Evolutionary conservation across 345 rosid species (phyloP).

Genomic region (Linum usitatissimum): DNA sequence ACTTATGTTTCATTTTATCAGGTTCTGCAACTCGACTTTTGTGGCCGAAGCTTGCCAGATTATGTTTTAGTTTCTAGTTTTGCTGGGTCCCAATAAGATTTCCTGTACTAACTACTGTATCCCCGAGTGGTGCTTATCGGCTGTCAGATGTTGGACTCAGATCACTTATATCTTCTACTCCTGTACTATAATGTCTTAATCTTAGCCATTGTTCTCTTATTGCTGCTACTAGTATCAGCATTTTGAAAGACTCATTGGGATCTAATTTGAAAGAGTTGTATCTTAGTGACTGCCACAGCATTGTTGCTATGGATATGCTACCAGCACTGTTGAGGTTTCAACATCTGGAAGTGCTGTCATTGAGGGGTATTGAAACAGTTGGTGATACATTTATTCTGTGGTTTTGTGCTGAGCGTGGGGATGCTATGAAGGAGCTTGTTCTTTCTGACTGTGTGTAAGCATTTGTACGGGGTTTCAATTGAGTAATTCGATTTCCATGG

Average conservation of each 20-base stretch:
- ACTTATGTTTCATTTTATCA: conserved; percentile 14
- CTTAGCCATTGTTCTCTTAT: conserved; percentile 80
- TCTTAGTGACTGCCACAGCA: conserved; percentile 65
- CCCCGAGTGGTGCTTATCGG: conserved; percentile 69
- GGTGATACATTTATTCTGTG: conserved; percentile 42
- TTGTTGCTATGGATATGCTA: conserved; percentile 46
- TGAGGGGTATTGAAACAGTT: conserved; percentile 54
- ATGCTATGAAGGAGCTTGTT: conserved; percentile 55
- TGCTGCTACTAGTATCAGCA: conserved; percentile 43
- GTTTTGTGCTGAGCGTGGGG: conserved; percentile 36
- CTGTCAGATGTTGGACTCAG: conserved; percentile 66
- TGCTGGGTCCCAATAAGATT: conserved; percentile 44
- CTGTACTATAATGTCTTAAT: conserved; percentile 54
- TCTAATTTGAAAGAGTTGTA: conserved; percentile 57
- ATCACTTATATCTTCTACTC: conserved; percentile 48
- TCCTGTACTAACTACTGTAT: conserved; percentile 47
- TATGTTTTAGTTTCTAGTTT: conserved; percentile 37
- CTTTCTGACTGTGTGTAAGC: conserved; percentile 62
- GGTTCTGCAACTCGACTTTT: conserved; percentile 81
- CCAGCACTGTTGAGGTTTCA: conserved; percentile 56
- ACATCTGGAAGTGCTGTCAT: conserved; percentile 56
- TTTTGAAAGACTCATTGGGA: conserved; percentile 46
- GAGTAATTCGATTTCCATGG: neutral
- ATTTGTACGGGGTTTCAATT: conserved; percentile 7
- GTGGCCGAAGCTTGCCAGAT: conserved; percentile 85